Percentiles rank a stretch among this genome's conserved stretches.
phyloP scores from a whole-genome alignment of 805 yeast species.

The Myxozyma vanderwaltii region DNA sequence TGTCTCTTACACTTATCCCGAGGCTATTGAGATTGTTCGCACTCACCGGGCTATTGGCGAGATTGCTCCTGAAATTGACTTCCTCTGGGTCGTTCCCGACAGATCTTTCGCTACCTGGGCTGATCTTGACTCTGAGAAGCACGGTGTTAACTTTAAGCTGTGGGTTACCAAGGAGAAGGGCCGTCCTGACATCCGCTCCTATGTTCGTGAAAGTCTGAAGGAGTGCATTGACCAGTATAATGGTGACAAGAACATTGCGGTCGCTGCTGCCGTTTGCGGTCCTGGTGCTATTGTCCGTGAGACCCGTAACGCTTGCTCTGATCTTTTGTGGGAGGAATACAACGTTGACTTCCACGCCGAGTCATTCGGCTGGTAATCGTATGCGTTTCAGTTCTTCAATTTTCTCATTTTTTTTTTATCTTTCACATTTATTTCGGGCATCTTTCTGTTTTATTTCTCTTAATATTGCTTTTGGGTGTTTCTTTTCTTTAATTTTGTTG shows the following conservation, averaged over 20 bases:
- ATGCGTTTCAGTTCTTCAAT: too few species aligned
- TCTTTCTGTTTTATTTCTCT: background rate
- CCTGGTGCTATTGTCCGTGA: conserved; percentile 38
- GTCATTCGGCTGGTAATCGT: conserved; percentile 40
- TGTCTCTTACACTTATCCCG: conserved; percentile 40
- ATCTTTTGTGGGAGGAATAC: conserved; percentile 35
- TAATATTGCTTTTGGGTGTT: conserved; percentile 3
- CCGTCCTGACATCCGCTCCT: conserved; percentile 36
- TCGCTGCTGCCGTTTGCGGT: conserved; percentile 40
- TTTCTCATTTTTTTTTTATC: background rate
- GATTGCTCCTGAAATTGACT: conserved; percentile 34
- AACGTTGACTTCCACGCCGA: conserved; percentile 39
- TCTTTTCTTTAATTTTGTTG: conserved; percentile 1
- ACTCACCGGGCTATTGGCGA: conserved; percentile 23
- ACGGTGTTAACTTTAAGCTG: conserved; percentile 35
- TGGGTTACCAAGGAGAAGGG: conserved; percentile 41
- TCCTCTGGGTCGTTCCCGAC: conserved; percentile 41
- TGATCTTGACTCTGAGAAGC: conserved; percentile 34
- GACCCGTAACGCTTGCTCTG: conserved; percentile 38
- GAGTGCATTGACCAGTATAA: conserved; percentile 24
- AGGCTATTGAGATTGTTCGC: conserved; percentile 30
- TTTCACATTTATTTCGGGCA: background rate
- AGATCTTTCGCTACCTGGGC: conserved; percentile 37
- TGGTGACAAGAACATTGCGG: conserved; percentile 27
- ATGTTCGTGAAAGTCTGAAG: conserved; percentile 30